Evolutionary conservation across 2,329 filamentous ascomycete species (phyloP).

Genomic region (Penicillium occitanis): DNA sequence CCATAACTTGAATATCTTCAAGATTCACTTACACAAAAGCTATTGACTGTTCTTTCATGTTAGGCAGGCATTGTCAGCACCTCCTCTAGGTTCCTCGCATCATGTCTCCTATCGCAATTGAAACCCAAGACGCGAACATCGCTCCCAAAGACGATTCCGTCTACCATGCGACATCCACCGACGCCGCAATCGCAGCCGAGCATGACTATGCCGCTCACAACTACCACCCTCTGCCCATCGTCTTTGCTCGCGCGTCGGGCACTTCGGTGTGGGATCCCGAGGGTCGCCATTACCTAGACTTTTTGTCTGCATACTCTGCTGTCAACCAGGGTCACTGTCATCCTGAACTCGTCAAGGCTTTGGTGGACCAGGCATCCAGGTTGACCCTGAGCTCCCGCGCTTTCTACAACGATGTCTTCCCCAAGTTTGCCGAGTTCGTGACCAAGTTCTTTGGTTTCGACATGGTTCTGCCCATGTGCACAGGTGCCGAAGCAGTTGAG

Average conservation of each 20-base stretch:
- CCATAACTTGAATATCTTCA: constrained; percentile 1
- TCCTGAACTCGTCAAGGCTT: constrained; percentile 86
- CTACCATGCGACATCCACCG: constrained; percentile 76
- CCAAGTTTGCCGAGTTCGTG: constrained; percentile 89
- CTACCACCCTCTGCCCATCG: constrained; percentile 94
- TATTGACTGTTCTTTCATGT: background rate
- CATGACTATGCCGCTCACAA: constrained; percentile 91
- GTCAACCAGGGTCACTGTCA: constrained; percentile 99
- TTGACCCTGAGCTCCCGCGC: constrained; percentile 90
- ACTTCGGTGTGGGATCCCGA: constrained; percentile 96
- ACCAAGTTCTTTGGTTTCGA: constrained; percentile 89
- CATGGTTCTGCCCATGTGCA: constrained; percentile 99
- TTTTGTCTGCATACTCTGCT: constrained; percentile 95
- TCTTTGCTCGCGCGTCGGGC: constrained; percentile 82
- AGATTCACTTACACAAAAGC: background rate
- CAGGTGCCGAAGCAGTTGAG: constrained; percentile 92
- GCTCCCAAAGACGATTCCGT: constrained; percentile 42
- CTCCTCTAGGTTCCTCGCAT: background rate
- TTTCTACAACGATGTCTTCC: constrained; percentile 98
- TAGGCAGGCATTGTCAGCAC: background rate
- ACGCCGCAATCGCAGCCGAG: constrained; percentile 76
- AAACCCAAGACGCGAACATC: constrained; percentile 38
- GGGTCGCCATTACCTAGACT: constrained; percentile 92
- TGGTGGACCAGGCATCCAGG: constrained; percentile 83
- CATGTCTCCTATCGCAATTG: constrained; percentile 29